Percentiles rank a stretch among this genome's conserved stretches.
Conservation (phyloP, 345 rosid species). For the Combretum micranthum region DNA sequence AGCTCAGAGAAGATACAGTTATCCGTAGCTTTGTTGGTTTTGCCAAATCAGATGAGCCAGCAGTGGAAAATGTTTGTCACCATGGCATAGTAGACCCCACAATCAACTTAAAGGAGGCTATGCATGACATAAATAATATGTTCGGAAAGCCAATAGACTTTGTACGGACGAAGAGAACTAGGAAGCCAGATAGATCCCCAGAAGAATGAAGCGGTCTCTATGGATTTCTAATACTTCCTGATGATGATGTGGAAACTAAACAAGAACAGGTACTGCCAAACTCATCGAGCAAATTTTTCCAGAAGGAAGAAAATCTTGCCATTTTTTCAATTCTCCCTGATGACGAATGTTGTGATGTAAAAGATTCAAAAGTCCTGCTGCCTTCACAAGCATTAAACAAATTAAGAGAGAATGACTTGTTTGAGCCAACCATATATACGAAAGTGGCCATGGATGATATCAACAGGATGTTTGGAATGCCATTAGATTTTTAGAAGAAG, state of each 20-base stretch:
- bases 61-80: conserved; percentile 88
- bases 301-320: conserved; percentile 20
- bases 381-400: conserved; percentile 21
- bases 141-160: conserved; percentile 92
- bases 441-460: conserved; percentile 44
- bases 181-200: conserved; percentile 40
- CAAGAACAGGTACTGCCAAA: conserved; percentile 12
- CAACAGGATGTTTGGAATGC: conserved; percentile 70
- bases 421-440: conserved; percentile 55
- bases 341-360: conserved; percentile 61
- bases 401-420: conserved; percentile 41
- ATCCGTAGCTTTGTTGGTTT: conserved; percentile 80
- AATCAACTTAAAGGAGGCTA: conserved; percentile 88
- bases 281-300: conserved; percentile 21
- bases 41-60: conserved; percentile 64
- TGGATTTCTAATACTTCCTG: conserved; percentile 74
- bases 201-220: conserved; percentile 26
- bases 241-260: conserved; percentile 49
- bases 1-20: conserved; percentile 80
- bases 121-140: conserved; percentile 92
- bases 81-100: conserved; percentile 99
- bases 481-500: conserved; percentile 38
- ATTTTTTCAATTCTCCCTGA: conserved; percentile 79
- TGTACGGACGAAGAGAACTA: conserved; percentile 61
- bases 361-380: conserved; percentile 18